Percentiles rank a stretch among this genome's conserved stretches.
Evolutionary conservation across 495 filamentous ascomycete species (phyloP).

Genomic region (Aspergillus sclerotioniger): DNA sequence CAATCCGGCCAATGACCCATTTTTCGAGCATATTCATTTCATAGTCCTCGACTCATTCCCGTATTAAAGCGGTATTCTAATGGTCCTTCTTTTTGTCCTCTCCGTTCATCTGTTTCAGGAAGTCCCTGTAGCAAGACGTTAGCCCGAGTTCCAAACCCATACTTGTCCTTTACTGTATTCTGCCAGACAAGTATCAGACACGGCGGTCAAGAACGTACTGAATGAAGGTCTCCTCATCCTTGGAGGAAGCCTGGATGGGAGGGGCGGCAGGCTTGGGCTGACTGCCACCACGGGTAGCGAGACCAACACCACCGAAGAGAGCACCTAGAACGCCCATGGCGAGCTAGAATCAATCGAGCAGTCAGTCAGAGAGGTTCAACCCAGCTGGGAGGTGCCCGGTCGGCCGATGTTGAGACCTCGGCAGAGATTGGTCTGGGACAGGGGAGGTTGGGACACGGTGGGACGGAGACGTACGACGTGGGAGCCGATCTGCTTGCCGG

Average conservation of each 20-base stretch:
- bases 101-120: slow-evolving; percentile 68
- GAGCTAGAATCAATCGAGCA: slow-evolving; percentile 55
- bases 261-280: slow-evolving; percentile 59
- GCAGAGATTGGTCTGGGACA: slow-evolving; percentile 1
- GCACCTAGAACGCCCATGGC: slow-evolving; percentile 77
- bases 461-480: slow-evolving; percentile 70
- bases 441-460: slow-evolving; percentile 13
- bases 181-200: background rate
- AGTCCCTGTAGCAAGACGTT: slow-evolving; percentile 57
- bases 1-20: background rate
- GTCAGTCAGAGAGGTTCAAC: background rate
- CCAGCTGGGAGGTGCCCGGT: background rate
- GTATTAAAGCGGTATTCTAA: slow-evolving; percentile 36
- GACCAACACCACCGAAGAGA: slow-evolving; percentile 55
- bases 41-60: slow-evolving; percentile 11
- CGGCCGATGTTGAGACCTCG: background rate
- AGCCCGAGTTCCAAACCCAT: background rate
- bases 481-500: slow-evolving; percentile 89
- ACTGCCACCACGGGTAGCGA: slow-evolving; percentile 59
- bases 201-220: slow-evolving; percentile 62
- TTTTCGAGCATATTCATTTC: background rate
- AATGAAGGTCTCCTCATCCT: slow-evolving; percentile 97
- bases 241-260: slow-evolving; percentile 80
- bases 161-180: background rate
- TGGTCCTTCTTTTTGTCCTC: slow-evolving; percentile 69